Percentiles rank a stretch among this genome's conserved stretches.
These are phyloP conservation scores for Mucor irregularis DNA, from an alignment of 371 early-diverging fungal genomes.

Conservation along the genomic window DNA sequence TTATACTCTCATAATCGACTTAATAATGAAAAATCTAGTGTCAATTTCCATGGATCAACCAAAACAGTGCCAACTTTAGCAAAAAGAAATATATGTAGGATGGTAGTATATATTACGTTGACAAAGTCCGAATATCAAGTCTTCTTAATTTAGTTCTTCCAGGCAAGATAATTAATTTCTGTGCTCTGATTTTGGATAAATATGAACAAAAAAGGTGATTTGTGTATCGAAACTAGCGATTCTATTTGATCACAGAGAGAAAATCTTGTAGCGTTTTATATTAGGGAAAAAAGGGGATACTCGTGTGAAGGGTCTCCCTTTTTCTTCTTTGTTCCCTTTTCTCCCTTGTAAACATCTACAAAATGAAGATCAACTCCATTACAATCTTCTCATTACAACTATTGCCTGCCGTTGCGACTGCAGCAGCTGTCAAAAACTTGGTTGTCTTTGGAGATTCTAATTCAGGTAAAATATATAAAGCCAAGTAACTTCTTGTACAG, in stretches of 20 bases:
- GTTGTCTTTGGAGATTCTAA: conserved; percentile 54
- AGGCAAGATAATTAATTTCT: no score
- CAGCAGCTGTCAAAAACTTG: conserved; percentile 28
- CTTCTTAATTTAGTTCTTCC: no score
- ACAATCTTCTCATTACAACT: background rate
- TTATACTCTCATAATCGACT: no score
- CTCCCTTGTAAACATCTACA: background rate
- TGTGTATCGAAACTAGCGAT: background rate
- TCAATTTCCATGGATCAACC: no score
- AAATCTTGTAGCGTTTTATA: no score
- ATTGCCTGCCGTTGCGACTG: background rate
- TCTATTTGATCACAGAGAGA: background rate
- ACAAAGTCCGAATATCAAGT: no score
- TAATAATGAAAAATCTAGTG: no score
- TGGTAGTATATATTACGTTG: no score
- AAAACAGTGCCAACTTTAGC: no score
- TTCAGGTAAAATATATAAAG: conserved; percentile 38
- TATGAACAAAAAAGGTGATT: no score
- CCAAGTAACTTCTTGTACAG: background rate
- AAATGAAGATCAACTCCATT: background rate
- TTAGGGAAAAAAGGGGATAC: background rate
- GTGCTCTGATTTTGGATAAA: no score
- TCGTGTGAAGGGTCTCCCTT: background rate
- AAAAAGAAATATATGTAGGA: no score
- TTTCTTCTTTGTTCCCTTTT: background rate